Base-by-base conservation (phyloP, 192 early-diverging fungal genomes). In the Coemansia sp. region DNA sequence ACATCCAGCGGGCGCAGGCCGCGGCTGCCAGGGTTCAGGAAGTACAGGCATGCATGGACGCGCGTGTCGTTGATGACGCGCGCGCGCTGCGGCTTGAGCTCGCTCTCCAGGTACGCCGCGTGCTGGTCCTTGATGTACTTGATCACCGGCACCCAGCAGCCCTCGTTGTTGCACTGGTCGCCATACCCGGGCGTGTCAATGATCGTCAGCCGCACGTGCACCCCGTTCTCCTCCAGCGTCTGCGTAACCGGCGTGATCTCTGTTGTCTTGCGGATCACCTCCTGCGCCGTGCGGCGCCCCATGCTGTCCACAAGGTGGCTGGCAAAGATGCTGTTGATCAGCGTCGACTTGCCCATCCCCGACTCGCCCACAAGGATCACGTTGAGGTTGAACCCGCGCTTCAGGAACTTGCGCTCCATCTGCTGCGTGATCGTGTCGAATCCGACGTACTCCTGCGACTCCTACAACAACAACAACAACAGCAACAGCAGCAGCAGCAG, bases 41-140 rank as follows among this genome's bases (percentile, higher is more conserved):
- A 99, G 79, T 92, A 99, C 61, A 99, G 83, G 54, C 94, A 93
- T 62, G 89, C 90, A 83, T 99, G 97, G 58, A 99, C 88, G 64
- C 95, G 86, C 33, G 94, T 93, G 77, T 99, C 97, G 74, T 88
- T 81, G 68, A 99, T 97, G 61, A 93, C 83, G 54, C 88, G 84
- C 58, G 96, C 96, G 68, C 96, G 88, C 69, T 82, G 83, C 37
- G 92, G 88, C 55, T 90, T 91, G 59, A 92, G 83, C 79, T 99
- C 97, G 75, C 94, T 92, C 74, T 93, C 88, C 48, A 99, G 85
- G 82, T 92, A 99, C 50, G 88, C 85, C 20, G 90, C 90, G 84
- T 99, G 96, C 83, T 98, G 97, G 73, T 97, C 97, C 84, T 96
- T 95, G 73, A 99, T 97, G 85, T 95, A 94, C 82, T 96, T 96